Base-by-base conservation (phyloP, 371 early-diverging fungal species). In the Syncephalastrum racemosum region DNA sequence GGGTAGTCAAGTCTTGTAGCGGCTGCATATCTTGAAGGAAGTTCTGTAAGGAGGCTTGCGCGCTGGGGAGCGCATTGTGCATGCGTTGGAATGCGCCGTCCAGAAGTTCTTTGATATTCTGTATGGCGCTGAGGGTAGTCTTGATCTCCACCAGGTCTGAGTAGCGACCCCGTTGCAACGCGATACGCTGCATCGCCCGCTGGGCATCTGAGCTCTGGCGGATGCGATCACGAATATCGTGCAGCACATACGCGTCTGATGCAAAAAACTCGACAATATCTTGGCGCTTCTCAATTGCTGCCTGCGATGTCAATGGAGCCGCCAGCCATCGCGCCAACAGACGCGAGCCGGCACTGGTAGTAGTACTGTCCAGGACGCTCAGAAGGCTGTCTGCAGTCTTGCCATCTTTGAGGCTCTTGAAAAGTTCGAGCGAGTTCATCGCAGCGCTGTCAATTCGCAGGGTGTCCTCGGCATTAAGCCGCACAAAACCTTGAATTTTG, bases 261-360 rank as follows among this genome's bases (percentile, higher is more conserved):
- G 58, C 59, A 56, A 91, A 88, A 57, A 81, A 84, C 49, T 85
- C 85, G 2, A 93, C 89, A 52, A 89, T 60, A 54, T 90, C 85
- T 16, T 90, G 70, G 0, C 93, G 76, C 15, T 60, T 45, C 25
- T 84, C 79, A 45, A 93, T 88, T 12, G 71, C 73, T 46, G 66
- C 59, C 0, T 77, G 57, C 7, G 67, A 73, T 0, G 88, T 86
- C 6, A 87, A 68, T 1, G 93, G 93, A 0, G 89, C 76, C 0
- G 81, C 71, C 43, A 95, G 62, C 70, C 94, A 83, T 41, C 79
- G 70, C 4, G 86, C 69, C 4, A 95, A 70, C 14, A 93, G 66
- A 13, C 96, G 76, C 1, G 87, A 82, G 1, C 96, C 96, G 2
- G 90, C 87, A 40, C 83, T 84, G 10, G 95, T 94, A 24, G 81